Conservation (phyloP, 2,329 filamentous ascomycete genomes). For the Cordyceps javanica region DNA sequence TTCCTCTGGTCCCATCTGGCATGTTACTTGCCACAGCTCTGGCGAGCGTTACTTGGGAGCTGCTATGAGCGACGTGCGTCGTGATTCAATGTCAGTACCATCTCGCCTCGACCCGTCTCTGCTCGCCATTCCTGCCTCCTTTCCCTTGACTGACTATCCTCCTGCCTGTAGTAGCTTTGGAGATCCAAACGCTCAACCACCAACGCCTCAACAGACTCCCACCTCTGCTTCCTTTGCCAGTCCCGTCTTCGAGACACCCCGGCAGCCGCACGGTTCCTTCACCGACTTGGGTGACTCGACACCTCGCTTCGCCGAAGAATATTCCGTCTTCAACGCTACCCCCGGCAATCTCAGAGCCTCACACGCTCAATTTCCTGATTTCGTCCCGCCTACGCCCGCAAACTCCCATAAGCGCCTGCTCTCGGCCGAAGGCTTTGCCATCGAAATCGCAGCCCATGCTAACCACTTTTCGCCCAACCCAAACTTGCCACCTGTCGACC, state of each 20-base stretch:
- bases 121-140: not conserved
- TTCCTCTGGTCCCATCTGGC: not conserved
- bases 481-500: constrained; percentile 54
- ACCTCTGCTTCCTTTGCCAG: constrained; percentile 47
- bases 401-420: constrained; percentile 42
- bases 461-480: constrained; percentile 52
- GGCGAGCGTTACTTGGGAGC: constrained; percentile 19
- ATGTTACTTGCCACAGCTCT: constrained; percentile 6
- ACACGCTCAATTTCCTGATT: constrained; percentile 39
- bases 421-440: constrained; percentile 43
- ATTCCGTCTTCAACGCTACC: constrained; percentile 59
- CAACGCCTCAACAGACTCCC: constrained; percentile 53
- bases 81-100: constrained; percentile 39
- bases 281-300: constrained; percentile 50
- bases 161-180: constrained; percentile 45
- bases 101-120: constrained; percentile 4
- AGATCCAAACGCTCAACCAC: constrained; percentile 56
- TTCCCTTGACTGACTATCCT: constrained; percentile 27
- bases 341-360: constrained; percentile 50
- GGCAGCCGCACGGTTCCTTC: constrained; percentile 39
- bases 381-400: constrained; percentile 32
- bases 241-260: constrained; percentile 52
- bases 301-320: constrained; percentile 58
- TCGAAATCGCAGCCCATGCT: constrained; percentile 54
- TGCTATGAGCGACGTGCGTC: constrained; percentile 61